Base-by-base conservation (phyloP, 345 rosid genomes). In the Syzygium aqueum region DNA sequence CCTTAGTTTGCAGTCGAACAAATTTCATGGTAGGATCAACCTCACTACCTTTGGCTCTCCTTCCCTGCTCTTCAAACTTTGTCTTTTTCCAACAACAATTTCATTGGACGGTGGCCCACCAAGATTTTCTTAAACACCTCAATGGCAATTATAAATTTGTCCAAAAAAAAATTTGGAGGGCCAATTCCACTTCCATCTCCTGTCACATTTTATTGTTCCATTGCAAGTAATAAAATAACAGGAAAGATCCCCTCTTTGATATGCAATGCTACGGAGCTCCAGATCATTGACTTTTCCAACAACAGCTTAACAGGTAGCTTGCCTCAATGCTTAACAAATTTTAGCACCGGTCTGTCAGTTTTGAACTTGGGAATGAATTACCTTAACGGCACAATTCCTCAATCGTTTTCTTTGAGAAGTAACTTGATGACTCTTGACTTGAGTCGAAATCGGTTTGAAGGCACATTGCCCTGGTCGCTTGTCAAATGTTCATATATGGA, bases 41-140 rank as follows among this genome's bases (percentile, higher is more conserved):
- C 40, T 52, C 59, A 53, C 2, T 6, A 0, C 0, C 0, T 67
- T 50, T 6, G 5, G 51, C 53, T 30, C 25, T 83, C 52, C 30
- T 77, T 37, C 19, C 51, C 52, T 19, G 0, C 50, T 50, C 53
- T 87, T 22, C 0, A 19, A 5, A 4, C 0, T 28, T 84, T 82
- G 17, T 0, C 0, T 27, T 53, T 87, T 52, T 83, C 88, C 46
- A 28, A 53, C 11, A 87, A 87, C 15, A 28, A 77, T 22, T 54
- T 86, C 46, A 77, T 0, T 27, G 77, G 88, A 22, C 17, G 0
- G 6, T 22, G 15, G 51, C 85, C 85, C 7, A 53, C 3, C 0
- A 2, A 77, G 37, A 1, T 77, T 7, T 54, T 86, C 67, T 63
- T 21, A 53, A 53, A 51, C 28, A 28, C 87, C 43, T 22, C 61